Base-by-base conservation (phyloP, 192 early-diverging fungal genomes). In the Mortierella claussenii region DNA sequence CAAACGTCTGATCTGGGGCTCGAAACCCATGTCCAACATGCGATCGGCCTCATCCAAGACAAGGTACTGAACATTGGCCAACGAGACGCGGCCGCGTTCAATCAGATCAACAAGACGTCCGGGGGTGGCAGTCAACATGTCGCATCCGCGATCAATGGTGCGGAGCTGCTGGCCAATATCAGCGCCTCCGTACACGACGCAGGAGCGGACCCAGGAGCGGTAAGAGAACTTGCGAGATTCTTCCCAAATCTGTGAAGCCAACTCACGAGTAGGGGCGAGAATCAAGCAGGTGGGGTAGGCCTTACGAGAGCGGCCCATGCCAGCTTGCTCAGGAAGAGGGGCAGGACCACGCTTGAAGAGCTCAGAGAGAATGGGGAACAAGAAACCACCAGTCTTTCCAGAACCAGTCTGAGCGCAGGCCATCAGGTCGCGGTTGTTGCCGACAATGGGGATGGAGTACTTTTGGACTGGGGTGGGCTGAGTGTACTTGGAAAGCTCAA, bases 351-450 rank as follows among this genome's bases (percentile, higher is more conserved):
- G 90, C 80, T 88, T 87, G 87, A 96, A 99, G 53, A 91, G 89
- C 76, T 97, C 92, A 44, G 90, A 91, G 34, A 99, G 87, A 52
- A 99, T 97, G 43, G 97, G 97, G 84, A 99, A 92, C 64, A 99
- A 86, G 86, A 99, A 99, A 45, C 96, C 97, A 61, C 92, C 97
- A 44, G 97, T 99, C 83, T 98, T 94, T 49, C 94, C 92, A 24
- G 90, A 93, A 82, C 97, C 97, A 23, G 97, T 98, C 82, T 98
- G 97, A 31, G 97, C 97, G 79, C 96, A 99, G 28, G 96, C 97
- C 97, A 99, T 99, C 82, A 99, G 83, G 82, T 99, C 97, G 69
- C 97, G 91, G 51, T 90, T 89, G 33, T 79, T 74, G 36, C 85
- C 81, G 33, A 96, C 92, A 81, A 92, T 93, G 67, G 89, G 90